Base-by-base conservation (phyloP, 768 basidiomycete species). In the Xanthoconium purpureum region DNA sequence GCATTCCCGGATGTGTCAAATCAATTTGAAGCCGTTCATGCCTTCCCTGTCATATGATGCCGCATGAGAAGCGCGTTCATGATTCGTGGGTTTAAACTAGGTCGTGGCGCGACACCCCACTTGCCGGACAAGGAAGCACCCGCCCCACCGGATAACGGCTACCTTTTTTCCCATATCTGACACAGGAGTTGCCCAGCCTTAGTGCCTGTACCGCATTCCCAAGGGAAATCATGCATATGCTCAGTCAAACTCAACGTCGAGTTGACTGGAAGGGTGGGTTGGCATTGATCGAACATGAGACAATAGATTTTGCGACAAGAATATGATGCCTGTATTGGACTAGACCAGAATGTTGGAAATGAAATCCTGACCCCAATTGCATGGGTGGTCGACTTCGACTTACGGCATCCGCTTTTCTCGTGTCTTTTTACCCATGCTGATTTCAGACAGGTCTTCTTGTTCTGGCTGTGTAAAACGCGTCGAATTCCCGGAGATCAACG, bases 361-460 rank as follows among this genome's bases (percentile, higher is more conserved):
- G 59, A 61, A 58, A 43, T 49, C 45, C 55, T 65, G 60, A 49
- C 67, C 62, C 71, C 60, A 63, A 66, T 61, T 63, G 54, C 65
- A 33, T 68, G 59, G 57, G 55, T 50, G 59, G 52, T 47, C 51
- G 59, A 40, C 72, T 72, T 71, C 72, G 70, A 72, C 61, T 71
- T 70, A 71, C 70, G 71, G 55, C 55, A 71, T 56, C 71, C 72
- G 71, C 50, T 63, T 65, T 72, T 71, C 58, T 64, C 72, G 71
- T 72, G 72, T 72, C 64, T 65, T 72, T 65, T 58, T 56, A 53
- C 28, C 64, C 57, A 56, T 48, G 20, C 66, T 58, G 15, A 48
- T 57, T 72, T 44, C n/a, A 57, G 61, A 14, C 55, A 44, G 17
- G 24, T 42, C 56, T 56, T 59, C 59, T 58, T 40, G 40, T 52